Base-by-base conservation (phyloP, 1,284 basidiomycete genomes). In the Pascua sp. region DNA sequence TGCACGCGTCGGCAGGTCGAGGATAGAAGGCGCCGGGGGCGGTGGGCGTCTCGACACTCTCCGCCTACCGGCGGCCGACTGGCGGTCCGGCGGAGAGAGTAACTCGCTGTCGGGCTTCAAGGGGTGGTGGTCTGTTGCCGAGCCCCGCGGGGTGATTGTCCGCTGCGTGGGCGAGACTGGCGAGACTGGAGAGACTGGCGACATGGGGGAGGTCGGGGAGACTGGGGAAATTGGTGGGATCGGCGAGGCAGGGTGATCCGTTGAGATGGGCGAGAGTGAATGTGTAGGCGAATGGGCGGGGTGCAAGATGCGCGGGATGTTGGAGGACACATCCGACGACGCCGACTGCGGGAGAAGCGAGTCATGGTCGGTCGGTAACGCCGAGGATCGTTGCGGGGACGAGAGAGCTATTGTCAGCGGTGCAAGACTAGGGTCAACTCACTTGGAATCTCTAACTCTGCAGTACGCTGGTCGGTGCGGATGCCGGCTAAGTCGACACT, bases 1-100 rank as follows among this genome's bases (percentile, higher is more conserved):
- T 0, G 77, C 76, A 2, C 77, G 70, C 1, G 77, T 79, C 2
- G 77, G 77, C 32, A 79, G 63, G 56, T 79, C 77, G 16, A 78
- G 64, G 13, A 70, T 63, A 0, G 62, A 59, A 5, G 71, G 69
- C 1, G 67, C 66, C 1, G 77, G 75, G 0, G 68, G 58, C 10
- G 64, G 67, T 1, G 51, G 48, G 18, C 63, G 53, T 17, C 41
- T 44, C 11, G 24, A 32, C 24, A 44, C 16, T 8, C 37, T 4
- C 57, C 57, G 18, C 62, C 39, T 53, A 39, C 45, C 47, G 44
- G 18, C n/a, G 37, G 15, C 52, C 2, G 72, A 71, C 13, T 63
- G 54, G 4, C 65, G 60, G 11, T 36, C 43, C 11, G 73, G 71
- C 4, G 77, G 73, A 2, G 70, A 73, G 8, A 78, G 67, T 44